These are phyloP conservation scores for Tardiomyces blankii DNA, from an alignment of 1,139 yeast genomes.

Conservation along the genomic window DNA sequence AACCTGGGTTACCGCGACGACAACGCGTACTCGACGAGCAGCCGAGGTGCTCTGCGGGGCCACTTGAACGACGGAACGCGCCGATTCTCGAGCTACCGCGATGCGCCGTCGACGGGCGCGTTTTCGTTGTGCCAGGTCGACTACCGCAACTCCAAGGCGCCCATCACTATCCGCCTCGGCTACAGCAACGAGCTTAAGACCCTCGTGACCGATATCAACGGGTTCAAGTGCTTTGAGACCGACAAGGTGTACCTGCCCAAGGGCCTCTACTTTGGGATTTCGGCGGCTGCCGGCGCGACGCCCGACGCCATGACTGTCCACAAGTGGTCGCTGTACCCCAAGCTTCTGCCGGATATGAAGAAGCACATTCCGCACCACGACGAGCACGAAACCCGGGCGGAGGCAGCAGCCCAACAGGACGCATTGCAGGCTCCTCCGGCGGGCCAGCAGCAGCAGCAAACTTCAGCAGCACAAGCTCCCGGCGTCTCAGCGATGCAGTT, in stretches of 20 bases:
- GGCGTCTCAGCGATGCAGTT: background rate
- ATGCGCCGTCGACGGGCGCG: slow-evolving; percentile 17
- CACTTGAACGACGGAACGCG: slow-evolving; percentile 29
- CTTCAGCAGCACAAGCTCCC: background rate
- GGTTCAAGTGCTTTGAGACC: slow-evolving; percentile 26
- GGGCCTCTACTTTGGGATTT: slow-evolving; percentile 24
- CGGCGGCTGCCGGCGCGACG: slow-evolving; percentile 23
- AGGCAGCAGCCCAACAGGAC: too few species aligned
- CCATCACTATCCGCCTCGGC: slow-evolving; percentile 21
- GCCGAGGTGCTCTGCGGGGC: slow-evolving; percentile 26
- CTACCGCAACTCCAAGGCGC: slow-evolving; percentile 26
- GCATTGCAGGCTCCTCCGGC: background rate
- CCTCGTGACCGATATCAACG: slow-evolving; percentile 28
- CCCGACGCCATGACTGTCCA: slow-evolving; percentile 25
- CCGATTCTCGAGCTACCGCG: slow-evolving; percentile 10
- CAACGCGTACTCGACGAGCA: slow-evolving; percentile 5
- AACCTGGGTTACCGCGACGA: slow-evolving; percentile 15
- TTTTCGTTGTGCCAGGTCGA: slow-evolving; percentile 26
- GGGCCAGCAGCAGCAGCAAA: background rate
- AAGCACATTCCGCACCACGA: background rate
- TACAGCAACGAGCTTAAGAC: slow-evolving; percentile 22
- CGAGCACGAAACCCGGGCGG: background rate
- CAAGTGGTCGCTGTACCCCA: background rate
- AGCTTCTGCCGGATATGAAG: background rate
- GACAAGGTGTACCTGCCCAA: slow-evolving; percentile 23